These are phyloP conservation scores for Aspergillus sp. DNA, from an alignment of 2,329 filamentous ascomycete species.

Conservation along the genomic window DNA sequence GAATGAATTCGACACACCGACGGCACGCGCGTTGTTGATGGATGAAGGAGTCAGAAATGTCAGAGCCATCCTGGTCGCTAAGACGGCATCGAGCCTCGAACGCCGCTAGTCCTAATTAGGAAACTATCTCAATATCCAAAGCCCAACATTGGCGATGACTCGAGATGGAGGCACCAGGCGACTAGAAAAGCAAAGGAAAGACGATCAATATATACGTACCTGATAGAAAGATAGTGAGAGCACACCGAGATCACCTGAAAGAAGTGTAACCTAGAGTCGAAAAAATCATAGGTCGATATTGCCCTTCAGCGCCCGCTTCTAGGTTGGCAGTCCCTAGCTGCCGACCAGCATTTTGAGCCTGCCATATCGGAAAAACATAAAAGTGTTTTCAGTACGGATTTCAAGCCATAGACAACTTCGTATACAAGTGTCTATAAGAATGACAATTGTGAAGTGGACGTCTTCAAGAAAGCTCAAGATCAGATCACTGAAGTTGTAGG, in stretches of 20 bases:
- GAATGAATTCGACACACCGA: slow-evolving; percentile 26
- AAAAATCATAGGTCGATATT: neutral
- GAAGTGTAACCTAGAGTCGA: neutral
- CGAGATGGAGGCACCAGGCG: slow-evolving; percentile 4
- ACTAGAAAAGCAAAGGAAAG: neutral
- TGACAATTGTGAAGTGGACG: slow-evolving; percentile 10
- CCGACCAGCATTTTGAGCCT: neutral
- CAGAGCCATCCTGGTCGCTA: slow-evolving; percentile 37
- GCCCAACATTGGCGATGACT: slow-evolving; percentile 13
- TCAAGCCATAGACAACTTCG: neutral
- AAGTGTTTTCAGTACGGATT: neutral
- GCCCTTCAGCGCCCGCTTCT: neutral
- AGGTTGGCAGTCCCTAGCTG: neutral
- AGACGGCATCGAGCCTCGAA: slow-evolving; percentile 28
- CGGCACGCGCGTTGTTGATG: slow-evolving; percentile 44
- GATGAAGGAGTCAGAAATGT: slow-evolving; percentile 44
- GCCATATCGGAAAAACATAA: neutral
- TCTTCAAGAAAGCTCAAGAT: slow-evolving; percentile 8
- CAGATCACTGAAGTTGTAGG: slow-evolving; percentile 12
- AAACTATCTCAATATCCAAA: slow-evolving; percentile 21
- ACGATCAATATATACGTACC: neutral
- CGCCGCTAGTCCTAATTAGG: slow-evolving; percentile 39
- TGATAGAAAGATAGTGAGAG: neutral
- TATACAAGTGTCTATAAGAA: neutral
- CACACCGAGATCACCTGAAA: neutral